Conservation (phyloP, 371 early-diverging fungal genomes). For the Syncephalastrum monosporum region DNA sequence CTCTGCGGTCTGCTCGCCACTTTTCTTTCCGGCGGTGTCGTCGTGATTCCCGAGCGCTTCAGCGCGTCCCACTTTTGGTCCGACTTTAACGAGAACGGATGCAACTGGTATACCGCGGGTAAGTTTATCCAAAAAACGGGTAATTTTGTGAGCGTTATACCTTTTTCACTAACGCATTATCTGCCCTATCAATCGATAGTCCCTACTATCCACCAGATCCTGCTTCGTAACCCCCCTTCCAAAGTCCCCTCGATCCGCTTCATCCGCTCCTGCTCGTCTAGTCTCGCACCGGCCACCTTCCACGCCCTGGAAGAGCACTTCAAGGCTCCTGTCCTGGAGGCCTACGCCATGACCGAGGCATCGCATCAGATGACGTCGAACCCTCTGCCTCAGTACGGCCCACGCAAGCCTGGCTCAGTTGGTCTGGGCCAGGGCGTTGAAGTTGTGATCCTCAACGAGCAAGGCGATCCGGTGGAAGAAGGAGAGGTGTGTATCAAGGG, state of each 20-base stretch:
- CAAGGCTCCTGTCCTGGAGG: slow-evolving; percentile 81
- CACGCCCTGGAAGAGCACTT: slow-evolving; percentile 68
- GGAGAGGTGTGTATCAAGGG: slow-evolving; percentile 90
- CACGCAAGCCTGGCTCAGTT: slow-evolving; percentile 80
- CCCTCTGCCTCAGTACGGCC: slow-evolving; percentile 68
- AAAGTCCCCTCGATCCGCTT: slow-evolving; percentile 67
- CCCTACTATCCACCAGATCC: slow-evolving; percentile 88
- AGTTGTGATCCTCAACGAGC: slow-evolving; percentile 68
- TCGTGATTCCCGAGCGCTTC: slow-evolving; percentile 80
- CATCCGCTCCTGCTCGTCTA: slow-evolving; percentile 84
- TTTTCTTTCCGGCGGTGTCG: slow-evolving; percentile 73
- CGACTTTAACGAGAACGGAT: slow-evolving; percentile 58
- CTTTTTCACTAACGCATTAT: not conserved
- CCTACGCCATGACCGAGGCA: slow-evolving; percentile 94
- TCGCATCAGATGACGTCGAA: slow-evolving; percentile 90
- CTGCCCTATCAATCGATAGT: slow-evolving; percentile 36
- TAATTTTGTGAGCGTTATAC: not conserved
- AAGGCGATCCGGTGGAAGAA: slow-evolving; percentile 51
- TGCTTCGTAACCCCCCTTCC: slow-evolving; percentile 57
- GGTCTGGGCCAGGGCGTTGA: slow-evolving; percentile 84
- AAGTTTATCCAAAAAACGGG: slow-evolving; percentile 6
- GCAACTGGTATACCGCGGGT: slow-evolving; percentile 81
- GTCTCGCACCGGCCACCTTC: slow-evolving; percentile 76
- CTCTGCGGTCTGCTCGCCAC: slow-evolving; percentile 78
- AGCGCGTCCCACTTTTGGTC: slow-evolving; percentile 81